A percentile compares a stretch with the other conserved stretches of the same genome.
These are phyloP conservation scores for Metschnikowia borealis DNA, from an alignment of 805 yeast genomes.

Conservation along the genomic window DNA sequence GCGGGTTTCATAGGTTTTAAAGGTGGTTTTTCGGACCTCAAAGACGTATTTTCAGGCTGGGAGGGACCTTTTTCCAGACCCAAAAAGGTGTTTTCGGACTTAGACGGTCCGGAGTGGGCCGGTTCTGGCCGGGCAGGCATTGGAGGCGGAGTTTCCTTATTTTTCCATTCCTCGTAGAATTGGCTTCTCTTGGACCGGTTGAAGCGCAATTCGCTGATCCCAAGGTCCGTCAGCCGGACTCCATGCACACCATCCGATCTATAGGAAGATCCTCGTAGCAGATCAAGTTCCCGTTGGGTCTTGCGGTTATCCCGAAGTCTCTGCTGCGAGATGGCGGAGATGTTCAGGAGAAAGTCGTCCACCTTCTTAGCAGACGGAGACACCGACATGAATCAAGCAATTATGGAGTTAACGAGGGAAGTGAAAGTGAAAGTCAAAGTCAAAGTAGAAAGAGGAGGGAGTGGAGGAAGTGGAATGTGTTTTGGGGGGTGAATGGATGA, in stretches of 20 bases:
- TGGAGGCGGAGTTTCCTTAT: constrained; percentile 16
- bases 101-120: not conserved
- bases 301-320: constrained; percentile 32
- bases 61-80: no score
- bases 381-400: constrained; percentile 5
- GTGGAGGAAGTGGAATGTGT: no score
- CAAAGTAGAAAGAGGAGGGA: no score
- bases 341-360: constrained; percentile 33
- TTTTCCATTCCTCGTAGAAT: constrained; percentile 8
- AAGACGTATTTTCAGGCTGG: not conserved
- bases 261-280: constrained; percentile 18
- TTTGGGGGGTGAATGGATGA: no score
- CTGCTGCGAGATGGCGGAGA: constrained; percentile 36
- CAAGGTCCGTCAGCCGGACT: constrained; percentile 3
- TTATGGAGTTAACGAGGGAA: not conserved
- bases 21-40: not conserved
- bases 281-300: constrained; percentile 31
- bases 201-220: constrained; percentile 15
- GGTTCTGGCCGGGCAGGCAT: constrained; percentile 8
- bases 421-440: no score
- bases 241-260: not conserved
- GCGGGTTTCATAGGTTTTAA: not conserved
- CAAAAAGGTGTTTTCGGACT: no score
- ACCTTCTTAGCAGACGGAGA: constrained; percentile 33
- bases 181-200: constrained; percentile 13